phyloP scores from a whole-genome alignment of 257 asterid species.

The Solanum dulcamara region DNA sequence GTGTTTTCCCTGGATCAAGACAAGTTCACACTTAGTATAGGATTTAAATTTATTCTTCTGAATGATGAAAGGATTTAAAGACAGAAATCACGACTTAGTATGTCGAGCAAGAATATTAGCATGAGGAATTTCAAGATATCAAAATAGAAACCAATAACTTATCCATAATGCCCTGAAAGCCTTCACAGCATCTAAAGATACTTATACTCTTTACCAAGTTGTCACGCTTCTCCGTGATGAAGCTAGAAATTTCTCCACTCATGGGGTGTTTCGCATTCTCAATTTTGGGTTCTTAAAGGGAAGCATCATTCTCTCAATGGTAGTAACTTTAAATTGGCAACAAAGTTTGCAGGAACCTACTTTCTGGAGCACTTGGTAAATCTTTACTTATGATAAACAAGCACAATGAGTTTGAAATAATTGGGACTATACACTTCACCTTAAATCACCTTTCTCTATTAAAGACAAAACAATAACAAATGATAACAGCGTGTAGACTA shows the following conservation, averaged over 20 bases:
- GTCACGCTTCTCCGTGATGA: background rate
- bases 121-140: background rate
- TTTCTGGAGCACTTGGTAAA: background rate
- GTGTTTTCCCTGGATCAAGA: constrained; percentile 55
- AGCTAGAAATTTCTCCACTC: background rate
- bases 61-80: background rate
- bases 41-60: background rate
- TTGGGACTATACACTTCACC: background rate
- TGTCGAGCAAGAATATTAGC: background rate
- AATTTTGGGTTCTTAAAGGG: background rate
- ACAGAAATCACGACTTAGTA: background rate
- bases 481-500: background rate
- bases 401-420: background rate
- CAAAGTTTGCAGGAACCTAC: background rate
- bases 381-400: background rate
- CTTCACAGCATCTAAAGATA: background rate
- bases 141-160: background rate
- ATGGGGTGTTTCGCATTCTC: background rate
- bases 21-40: background rate
- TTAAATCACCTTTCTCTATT: background rate
- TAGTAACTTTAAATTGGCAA: background rate
- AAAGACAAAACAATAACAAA: background rate
- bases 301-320: background rate
- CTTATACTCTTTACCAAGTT: background rate
- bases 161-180: background rate